Evolutionary conservation across 1,284 basidiomycete genomes (phyloP), one percentile per base, ranked within the genome.

Genomic region (Anthracocystis panici-leucophaei): DNA sequence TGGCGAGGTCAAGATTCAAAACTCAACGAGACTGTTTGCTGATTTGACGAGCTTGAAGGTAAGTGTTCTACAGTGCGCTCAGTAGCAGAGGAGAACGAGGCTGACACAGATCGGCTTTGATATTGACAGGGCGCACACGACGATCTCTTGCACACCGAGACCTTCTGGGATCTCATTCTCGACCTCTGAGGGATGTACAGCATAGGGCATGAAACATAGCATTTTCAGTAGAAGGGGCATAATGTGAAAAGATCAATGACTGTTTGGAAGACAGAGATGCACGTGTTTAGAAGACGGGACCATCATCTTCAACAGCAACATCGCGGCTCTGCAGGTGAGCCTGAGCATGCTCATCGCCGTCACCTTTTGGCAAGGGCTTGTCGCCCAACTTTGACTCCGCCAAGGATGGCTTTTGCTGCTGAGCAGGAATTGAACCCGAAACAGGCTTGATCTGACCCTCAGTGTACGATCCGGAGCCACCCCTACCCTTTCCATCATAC

Each of bases 151-250:
- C 70, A 67, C 54, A 61, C 65, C 18, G 56, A 67, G 45, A 67
- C 57, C 3, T 73, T 73, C 52, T 73, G 64, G 64, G 33, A 67
- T 40, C 60, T 67, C 25, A 31, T 73, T 16, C 65, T 64, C 27
- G 23, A 44, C 0, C 42, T 63, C 2, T 72, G 29, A 48, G 35
- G 4, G 35, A 27, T n/a, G 48, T 20, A 20, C 0, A 7, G 38
- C 52, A 55, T 55, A 49, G 25, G 53, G 14, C 42, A 45, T 23
- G 27, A 25, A n/a, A 44, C 31, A 40, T 25, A n/a, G 53, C n/a
- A 42, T 27, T 25, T 33, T 20, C 18, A 35, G 40, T 27, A 38
- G 10, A 49, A 33, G 2, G 25, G 53, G 31, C 25, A 20, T 38
- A 23, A 5, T 5, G 20, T 4, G 18, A 20, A 48, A n/a, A 42